These are phyloP conservation scores for Buddleja alternifolia DNA, from an alignment of 257 asterid species.

Conservation along the genomic window DNA sequence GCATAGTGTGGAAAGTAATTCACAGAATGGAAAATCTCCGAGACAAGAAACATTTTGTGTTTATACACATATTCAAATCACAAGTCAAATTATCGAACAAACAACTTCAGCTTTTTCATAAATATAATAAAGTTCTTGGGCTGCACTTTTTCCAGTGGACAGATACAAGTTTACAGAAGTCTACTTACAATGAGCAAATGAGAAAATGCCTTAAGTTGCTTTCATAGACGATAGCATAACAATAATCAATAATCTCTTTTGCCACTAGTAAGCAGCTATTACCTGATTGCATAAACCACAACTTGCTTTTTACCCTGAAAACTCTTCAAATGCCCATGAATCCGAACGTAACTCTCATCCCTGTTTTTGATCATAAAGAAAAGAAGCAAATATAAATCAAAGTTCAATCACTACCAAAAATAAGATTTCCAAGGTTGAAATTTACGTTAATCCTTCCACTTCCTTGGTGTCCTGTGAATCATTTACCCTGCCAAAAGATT, in stretches of 20 bases:
- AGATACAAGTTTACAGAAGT: too few species aligned
- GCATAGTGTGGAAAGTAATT: background rate
- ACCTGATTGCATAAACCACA: conserved; percentile 80
- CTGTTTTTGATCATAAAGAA: conserved; percentile 40
- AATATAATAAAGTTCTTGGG: background rate
- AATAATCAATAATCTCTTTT: background rate
- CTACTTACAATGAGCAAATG: too few species aligned
- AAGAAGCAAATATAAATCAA: conserved; percentile 9
- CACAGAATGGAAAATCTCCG: background rate
- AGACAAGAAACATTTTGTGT: background rate
- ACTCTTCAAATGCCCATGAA: conserved; percentile 76
- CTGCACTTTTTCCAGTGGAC: background rate
- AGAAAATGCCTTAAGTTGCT: conserved; percentile 6
- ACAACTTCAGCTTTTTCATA: background rate
- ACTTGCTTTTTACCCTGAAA: conserved; percentile 67
- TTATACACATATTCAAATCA: background rate
- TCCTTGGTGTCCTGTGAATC: conserved; percentile 73
- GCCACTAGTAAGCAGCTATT: conserved; percentile 9
- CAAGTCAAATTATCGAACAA: background rate
- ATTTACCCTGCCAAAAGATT: conserved; percentile 62
- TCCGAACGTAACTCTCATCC: conserved; percentile 70
- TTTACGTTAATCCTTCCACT: conserved; percentile 61
- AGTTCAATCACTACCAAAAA: conserved; percentile 4
- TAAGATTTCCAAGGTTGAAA: conserved; percentile 5
- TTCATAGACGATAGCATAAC: background rate